These are phyloP conservation scores for Aureobasidium sp. DNA, from an alignment of 2,329 filamentous ascomycete species.

Conservation along the genomic window DNA sequence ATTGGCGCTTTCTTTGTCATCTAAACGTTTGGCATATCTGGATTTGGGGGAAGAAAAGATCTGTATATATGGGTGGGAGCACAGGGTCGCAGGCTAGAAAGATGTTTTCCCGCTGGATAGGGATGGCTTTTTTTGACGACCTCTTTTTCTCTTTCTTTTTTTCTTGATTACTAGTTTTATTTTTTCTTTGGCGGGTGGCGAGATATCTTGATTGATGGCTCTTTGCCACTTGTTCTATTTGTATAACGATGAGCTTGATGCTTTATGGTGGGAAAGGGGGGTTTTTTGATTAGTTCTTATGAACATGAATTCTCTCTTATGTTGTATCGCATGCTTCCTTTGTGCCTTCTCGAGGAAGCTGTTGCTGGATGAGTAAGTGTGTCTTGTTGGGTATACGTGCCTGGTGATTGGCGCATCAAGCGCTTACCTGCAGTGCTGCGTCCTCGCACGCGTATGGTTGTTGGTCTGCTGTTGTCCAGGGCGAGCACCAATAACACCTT, in stretches of 20 bases:
- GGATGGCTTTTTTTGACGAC: background rate
- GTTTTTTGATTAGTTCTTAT: background rate
- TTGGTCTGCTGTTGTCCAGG: too few species aligned
- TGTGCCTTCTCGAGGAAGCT: too few species aligned
- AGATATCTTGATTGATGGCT: background rate
- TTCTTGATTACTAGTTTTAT: background rate
- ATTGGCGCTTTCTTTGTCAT: constrained; percentile 10
- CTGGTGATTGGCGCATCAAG: too few species aligned
- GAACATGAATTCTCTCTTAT: background rate
- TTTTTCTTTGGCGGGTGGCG: background rate
- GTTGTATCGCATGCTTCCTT: too few species aligned
- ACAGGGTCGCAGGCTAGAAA: background rate
- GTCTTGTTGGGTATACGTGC: too few species aligned
- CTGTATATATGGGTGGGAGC: background rate
- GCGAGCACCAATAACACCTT: too few species aligned
- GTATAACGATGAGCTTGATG: background rate
- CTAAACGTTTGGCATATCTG: background rate
- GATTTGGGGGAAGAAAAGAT: background rate
- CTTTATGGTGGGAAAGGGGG: background rate
- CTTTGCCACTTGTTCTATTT: background rate
- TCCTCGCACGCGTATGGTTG: too few species aligned
- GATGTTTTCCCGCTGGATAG: background rate
- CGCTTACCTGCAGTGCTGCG: too few species aligned
- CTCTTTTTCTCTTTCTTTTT: background rate
- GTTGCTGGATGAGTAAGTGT: too few species aligned